Evolutionary conservation across 192 early-diverging fungal species (phyloP).

Genomic region (Coemansia sp.): DNA sequence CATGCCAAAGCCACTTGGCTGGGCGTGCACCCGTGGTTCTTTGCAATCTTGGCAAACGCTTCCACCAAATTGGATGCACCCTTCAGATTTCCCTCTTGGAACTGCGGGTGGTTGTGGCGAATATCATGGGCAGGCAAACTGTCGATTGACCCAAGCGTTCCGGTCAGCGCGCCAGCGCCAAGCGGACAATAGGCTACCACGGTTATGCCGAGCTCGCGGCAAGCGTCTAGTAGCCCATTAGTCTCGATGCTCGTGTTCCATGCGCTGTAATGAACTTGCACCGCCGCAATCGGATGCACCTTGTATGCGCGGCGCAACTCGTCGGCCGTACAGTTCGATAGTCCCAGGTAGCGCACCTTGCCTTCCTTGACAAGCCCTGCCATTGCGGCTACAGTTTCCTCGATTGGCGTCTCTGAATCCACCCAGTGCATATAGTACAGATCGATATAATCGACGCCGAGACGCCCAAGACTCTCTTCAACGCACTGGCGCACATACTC

Average conservation of each 20-base stretch:
- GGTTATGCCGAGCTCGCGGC: constrained; percentile 72
- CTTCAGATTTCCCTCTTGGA: constrained; percentile 58
- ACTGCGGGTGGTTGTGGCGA: constrained; percentile 56
- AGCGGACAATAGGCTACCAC: constrained; percentile 73
- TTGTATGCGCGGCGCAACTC: constrained; percentile 18
- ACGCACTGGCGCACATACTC: too few species aligned
- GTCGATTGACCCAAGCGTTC: constrained; percentile 55
- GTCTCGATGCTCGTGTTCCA: constrained; percentile 64
- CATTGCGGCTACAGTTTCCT: constrained; percentile 2
- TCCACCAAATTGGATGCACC: constrained; percentile 64
- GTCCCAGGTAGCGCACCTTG: constrained; percentile 48
- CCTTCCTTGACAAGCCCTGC: too few species aligned
- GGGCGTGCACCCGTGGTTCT: constrained; percentile 54
- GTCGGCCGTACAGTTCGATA: constrained; percentile 60
- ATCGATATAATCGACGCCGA: too few species aligned
- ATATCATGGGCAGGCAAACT: constrained; percentile 60
- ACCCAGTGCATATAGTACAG: constrained; percentile 50
- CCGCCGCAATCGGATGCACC: constrained; percentile 66
- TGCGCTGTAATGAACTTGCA: constrained; percentile 52
- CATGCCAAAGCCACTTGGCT: constrained; percentile 66
- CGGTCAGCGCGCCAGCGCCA: constrained; percentile 68
- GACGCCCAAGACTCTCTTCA: too few species aligned
- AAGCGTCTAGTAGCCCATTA: constrained; percentile 64
- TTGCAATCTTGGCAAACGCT: constrained; percentile 50
- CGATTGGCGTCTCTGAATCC: constrained; percentile 60